phyloP scores from a whole-genome alignment of 2,329 filamentous ascomycete species.

The Fusarium domesticum region DNA sequence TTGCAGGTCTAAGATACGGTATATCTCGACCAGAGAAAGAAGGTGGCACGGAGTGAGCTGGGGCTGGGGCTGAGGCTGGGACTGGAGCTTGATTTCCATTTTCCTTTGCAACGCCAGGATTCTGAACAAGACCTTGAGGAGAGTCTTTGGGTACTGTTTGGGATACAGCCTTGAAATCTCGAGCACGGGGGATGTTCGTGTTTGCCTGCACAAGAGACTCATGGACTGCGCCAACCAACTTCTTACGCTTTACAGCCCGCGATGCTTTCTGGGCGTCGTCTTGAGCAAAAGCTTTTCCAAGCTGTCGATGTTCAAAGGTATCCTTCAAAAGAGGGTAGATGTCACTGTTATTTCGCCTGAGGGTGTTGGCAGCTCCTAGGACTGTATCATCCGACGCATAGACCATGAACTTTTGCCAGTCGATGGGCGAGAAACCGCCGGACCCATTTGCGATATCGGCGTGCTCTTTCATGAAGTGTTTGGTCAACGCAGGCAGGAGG shows the following conservation, averaged over 20 bases:
- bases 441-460: constrained; percentile 28
- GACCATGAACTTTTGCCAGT: constrained; percentile 50
- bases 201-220: not conserved
- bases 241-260: not conserved
- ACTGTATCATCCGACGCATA: constrained; percentile 36
- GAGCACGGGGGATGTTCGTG: not conserved
- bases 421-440: constrained; percentile 22
- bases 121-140: not conserved
- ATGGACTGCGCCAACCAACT: not conserved
- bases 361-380: constrained; percentile 12
- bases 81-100: not conserved
- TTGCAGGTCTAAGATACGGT: constrained; percentile 28
- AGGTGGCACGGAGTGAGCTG: no score
- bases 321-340: not conserved
- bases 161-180: not conserved
- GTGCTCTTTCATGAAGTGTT: constrained; percentile 52
- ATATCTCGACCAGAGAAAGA: constrained; percentile 6
- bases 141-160: not conserved
- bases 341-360: not conserved
- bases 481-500: constrained; percentile 58
- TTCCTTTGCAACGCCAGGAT: not conserved
- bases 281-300: no score
- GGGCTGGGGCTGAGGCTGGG: no score
- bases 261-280: not conserved
- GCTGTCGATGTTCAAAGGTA: not conserved